These are phyloP conservation scores for Paraglomus occultum DNA, from an alignment of 192 early-diverging fungal species.

Conservation along the genomic window DNA sequence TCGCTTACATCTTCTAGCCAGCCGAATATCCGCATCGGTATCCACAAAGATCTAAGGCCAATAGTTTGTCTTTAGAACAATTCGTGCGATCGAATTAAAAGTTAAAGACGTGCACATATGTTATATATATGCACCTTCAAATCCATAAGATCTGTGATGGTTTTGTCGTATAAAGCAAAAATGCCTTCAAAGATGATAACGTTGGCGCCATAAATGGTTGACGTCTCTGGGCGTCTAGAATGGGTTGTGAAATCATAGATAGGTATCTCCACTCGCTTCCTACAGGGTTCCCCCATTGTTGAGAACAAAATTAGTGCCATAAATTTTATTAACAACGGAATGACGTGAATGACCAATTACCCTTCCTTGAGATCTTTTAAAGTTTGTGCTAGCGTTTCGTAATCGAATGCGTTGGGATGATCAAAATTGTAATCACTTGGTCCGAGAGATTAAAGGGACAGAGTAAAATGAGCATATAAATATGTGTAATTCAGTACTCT, in stretches of 20 bases:
- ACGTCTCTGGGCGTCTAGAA: conserved; percentile 57
- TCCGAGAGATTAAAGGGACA: no score
- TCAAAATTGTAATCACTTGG: conserved; percentile 90
- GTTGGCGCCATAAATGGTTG: conserved; percentile 87
- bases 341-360: conserved; percentile 30
- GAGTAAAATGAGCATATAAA: not conserved
- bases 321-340: conserved; percentile 29
- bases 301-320: not conserved
- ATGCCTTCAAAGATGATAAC: conserved; percentile 98
- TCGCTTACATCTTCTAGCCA: conserved; percentile 74
- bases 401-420: conserved; percentile 90
- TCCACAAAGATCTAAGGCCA: conserved; percentile 84
- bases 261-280: conserved; percentile 74
- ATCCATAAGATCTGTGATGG: conserved; percentile 80
- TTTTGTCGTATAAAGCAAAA: conserved; percentile 89
- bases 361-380: conserved; percentile 78
- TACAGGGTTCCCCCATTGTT: not conserved
- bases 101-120: no score
- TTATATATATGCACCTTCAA: conserved; percentile 58
- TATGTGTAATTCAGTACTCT: not conserved
- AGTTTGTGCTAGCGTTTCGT: conserved; percentile 65
- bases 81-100: not conserved
- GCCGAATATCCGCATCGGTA: conserved; percentile 89
- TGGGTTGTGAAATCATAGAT: conserved; percentile 92
- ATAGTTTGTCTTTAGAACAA: conserved; percentile 3